Conservation (phyloP, 306 rosid species). For the Castanea sativa region DNA sequence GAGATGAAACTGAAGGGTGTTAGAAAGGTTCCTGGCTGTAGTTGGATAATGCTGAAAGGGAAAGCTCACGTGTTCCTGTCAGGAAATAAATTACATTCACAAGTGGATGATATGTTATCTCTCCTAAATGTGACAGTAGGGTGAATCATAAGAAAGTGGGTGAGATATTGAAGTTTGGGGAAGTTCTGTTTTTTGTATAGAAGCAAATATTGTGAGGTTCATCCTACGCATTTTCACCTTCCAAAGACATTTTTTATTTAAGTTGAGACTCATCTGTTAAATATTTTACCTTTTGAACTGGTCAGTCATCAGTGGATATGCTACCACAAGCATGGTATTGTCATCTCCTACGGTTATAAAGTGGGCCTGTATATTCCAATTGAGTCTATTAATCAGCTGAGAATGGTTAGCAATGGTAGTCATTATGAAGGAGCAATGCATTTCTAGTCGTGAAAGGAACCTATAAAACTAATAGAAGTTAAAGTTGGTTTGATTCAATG, state of each 20-base stretch:
- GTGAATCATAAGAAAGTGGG: constrained; percentile 7
- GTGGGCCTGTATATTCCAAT: not conserved
- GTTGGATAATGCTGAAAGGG: constrained; percentile 67
- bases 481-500: not conserved
- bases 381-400: not conserved
- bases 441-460: not conserved
- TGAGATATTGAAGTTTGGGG: not conserved
- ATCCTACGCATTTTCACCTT: not conserved
- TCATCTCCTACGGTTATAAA: not conserved
- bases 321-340: not conserved
- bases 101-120: constrained; percentile 28
- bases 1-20: constrained; percentile 70
- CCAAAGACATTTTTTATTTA: not conserved
- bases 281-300: not conserved
- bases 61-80: constrained; percentile 43
- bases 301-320: not conserved
- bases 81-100: constrained; percentile 43
- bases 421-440: not conserved
- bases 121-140: constrained; percentile 3
- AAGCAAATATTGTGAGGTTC: not conserved
- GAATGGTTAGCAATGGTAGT: not conserved
- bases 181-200: not conserved
- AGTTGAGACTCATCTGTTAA: not conserved
- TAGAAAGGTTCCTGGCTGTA: constrained; percentile 71
- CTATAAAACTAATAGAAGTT: not conserved